These are phyloP conservation scores for Zelonia costaricensis DNA, from an alignment of 208 protist species.

Conservation along the genomic window DNA sequence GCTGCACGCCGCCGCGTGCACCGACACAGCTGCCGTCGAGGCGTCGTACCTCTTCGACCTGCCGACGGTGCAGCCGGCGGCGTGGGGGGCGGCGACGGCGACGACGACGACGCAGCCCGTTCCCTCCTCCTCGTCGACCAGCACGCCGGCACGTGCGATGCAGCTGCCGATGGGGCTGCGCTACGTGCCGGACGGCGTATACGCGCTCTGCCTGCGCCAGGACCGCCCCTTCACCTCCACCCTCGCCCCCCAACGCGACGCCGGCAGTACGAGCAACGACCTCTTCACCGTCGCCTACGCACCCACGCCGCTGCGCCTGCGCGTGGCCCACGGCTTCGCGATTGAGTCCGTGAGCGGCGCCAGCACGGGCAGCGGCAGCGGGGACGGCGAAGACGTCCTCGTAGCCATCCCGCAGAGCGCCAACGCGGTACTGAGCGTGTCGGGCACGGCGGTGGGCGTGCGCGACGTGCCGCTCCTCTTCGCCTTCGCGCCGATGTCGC, in stretches of 20 bases:
- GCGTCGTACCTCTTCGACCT: constrained; percentile 24
- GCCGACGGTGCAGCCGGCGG: constrained; percentile 20
- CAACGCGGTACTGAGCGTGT: constrained; percentile 40
- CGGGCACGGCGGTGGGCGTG: constrained; percentile 50
- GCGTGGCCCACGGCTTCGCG: constrained; percentile 20
- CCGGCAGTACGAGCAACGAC: neutral
- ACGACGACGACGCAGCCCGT: neutral
- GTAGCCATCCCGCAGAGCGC: constrained; percentile 46
- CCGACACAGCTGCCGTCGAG: constrained; percentile 23
- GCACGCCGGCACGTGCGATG: constrained; percentile 12
- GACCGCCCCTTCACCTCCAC: constrained; percentile 22
- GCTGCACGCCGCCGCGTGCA: constrained; percentile 20
- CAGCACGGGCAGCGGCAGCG: neutral
- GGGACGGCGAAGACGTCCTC: neutral
- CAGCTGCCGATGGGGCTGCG: constrained; percentile 35
- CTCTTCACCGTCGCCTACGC: constrained; percentile 16
- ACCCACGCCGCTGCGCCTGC: constrained; percentile 18
- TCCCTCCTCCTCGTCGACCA: constrained; percentile 13
- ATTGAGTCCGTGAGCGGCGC: constrained; percentile 16
- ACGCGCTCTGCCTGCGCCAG: constrained; percentile 48
- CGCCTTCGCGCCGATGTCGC: constrained; percentile 30
- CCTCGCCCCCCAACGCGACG: too few species aligned
- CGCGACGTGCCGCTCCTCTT: constrained; percentile 38
- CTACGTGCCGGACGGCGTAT: constrained; percentile 48
- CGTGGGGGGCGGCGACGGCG: constrained; percentile 10